Conservation (phyloP, 768 basidiomycete species). For the Leccinum sublutescens region DNA sequence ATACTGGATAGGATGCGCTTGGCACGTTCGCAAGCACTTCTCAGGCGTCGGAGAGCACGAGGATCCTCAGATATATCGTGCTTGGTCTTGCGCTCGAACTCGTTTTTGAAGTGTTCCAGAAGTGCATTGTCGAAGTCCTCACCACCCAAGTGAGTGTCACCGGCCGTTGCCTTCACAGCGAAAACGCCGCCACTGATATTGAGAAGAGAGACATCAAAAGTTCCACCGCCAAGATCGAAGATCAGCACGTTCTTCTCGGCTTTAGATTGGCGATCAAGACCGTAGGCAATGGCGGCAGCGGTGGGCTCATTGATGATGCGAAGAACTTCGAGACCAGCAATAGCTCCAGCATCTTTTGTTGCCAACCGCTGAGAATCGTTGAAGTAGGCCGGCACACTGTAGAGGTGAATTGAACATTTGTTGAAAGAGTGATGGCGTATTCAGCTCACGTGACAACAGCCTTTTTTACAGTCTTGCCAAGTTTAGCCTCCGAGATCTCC, state of each 20-base stretch:
- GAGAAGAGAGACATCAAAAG: constrained; percentile 98
- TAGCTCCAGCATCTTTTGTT: constrained; percentile 98
- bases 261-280: constrained; percentile 93
- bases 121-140: constrained; percentile 99
- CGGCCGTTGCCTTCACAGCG: constrained; percentile 98
- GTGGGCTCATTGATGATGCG: constrained; percentile 99
- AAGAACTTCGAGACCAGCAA: constrained; percentile 97
- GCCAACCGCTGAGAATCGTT: constrained; percentile 99
- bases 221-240: constrained; percentile 99
- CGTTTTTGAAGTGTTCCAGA: constrained; percentile 98
- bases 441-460: constrained; percentile 91
- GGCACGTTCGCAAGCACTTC: constrained; percentile 98
- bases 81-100: constrained; percentile 98
- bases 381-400: constrained; percentile 96
- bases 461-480: constrained; percentile 97
- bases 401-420: neutral
- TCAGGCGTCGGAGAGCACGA: constrained; percentile 92
- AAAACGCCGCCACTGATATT: constrained; percentile 99
- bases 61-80: constrained; percentile 96
- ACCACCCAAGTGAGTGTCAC: constrained; percentile 99
- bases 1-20: constrained; percentile 99
- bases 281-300: constrained; percentile 98
- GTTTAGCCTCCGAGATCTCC: constrained; percentile 99
- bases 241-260: constrained; percentile 98
- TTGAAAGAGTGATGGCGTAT: constrained; percentile 6